Percentiles rank a stretch among this genome's conserved stretches.
Evolutionary conservation across 306 rosid species (phyloP).

Genomic region (Cotoneaster glaucophyllus): DNA sequence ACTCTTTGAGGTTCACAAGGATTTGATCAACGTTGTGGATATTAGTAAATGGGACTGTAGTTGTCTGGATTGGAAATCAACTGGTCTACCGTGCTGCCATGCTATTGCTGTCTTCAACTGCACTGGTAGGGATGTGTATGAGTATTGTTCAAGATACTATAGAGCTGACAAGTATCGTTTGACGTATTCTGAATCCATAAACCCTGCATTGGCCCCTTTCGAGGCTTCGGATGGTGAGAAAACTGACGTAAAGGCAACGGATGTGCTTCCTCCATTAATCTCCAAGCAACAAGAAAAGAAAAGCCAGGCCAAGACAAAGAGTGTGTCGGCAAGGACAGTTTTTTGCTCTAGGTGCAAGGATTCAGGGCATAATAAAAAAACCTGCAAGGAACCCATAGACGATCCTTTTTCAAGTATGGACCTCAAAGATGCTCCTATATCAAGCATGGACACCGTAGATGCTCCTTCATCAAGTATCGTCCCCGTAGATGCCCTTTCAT

Average conservation of each 20-base stretch:
- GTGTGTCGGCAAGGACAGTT: slow-evolving; percentile 22
- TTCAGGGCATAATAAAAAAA: slow-evolving; percentile 41
- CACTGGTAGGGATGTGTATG: slow-evolving; percentile 30
- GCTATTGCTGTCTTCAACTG: slow-evolving; percentile 38
- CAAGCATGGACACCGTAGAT: not conserved
- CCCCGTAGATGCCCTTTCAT: not conserved
- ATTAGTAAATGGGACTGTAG: slow-evolving; percentile 34
- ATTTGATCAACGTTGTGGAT: slow-evolving; percentile 42
- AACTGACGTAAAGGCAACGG: not conserved
- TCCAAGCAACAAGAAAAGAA: slow-evolving; percentile 28
- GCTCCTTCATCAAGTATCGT: not conserved
- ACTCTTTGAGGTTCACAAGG: slow-evolving; percentile 50
- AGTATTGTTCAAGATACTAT: slow-evolving; percentile 31
- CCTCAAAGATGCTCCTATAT: not conserved
- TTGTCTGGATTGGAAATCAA: slow-evolving; percentile 38
- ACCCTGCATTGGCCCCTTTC: slow-evolving; percentile 5
- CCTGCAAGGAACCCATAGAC: slow-evolving; percentile 34
- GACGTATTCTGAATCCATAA: slow-evolving; percentile 29
- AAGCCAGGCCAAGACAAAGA: slow-evolving; percentile 10
- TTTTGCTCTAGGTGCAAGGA: slow-evolving; percentile 42
- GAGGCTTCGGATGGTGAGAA: slow-evolving; percentile 7
- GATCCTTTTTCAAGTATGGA: not conserved
- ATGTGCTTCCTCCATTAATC: slow-evolving; percentile 44
- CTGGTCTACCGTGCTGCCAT: slow-evolving; percentile 48
- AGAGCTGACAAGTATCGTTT: slow-evolving; percentile 22